Base-by-base conservation (phyloP, 768 basidiomycete genomes). In the Austroboletus eburneus region DNA sequence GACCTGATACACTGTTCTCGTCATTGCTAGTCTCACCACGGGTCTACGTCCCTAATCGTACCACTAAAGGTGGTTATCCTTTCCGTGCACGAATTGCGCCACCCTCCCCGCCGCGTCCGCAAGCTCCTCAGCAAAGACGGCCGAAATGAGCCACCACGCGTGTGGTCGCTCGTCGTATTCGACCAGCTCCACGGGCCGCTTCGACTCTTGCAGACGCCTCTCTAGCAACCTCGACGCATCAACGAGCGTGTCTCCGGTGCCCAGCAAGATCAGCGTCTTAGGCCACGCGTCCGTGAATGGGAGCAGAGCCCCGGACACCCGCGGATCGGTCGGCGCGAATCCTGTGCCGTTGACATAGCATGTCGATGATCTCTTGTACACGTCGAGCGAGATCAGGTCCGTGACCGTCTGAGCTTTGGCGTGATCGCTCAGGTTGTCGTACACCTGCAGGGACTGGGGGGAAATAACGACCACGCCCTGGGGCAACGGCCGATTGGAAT, bases 381-480 rank as follows among this genome's bases (percentile, higher is more conserved):
- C 1, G 2, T 34, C 14, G 8, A 27, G 0, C 13, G 29, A 10
- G 13, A 52, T 3, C 7, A 48, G 13, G 24, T 65, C 56, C 1
- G 21, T 21, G 13, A 2, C 34, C 3, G 6, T 21, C 3, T 34
- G 36, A 16, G 39, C 29, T 46, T 41, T 39, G 38, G 45, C 40
- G 2, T 44, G 13, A 5, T 50, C 50, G 35, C 43, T 45, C 13
- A 22, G 1, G n/a, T 0, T 2, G 10, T 52, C 42, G 1, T 3
- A 14, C 2, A 57, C 61, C 7, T 20, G 48, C 6, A 41, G 39
- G 5, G 44, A 16, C 4, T 1, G 6, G 0, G 86, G 85, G 0
- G 81, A 69, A 24, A 87, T 70, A 18, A 83, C 65, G 21, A 79
- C 66, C 51, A 88, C 64, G 50, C 85, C 79, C 0, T 65, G 60